phyloP scores from a whole-genome alignment of 768 basidiomycete genomes.

The Strobilomyces echinocephalus region DNA sequence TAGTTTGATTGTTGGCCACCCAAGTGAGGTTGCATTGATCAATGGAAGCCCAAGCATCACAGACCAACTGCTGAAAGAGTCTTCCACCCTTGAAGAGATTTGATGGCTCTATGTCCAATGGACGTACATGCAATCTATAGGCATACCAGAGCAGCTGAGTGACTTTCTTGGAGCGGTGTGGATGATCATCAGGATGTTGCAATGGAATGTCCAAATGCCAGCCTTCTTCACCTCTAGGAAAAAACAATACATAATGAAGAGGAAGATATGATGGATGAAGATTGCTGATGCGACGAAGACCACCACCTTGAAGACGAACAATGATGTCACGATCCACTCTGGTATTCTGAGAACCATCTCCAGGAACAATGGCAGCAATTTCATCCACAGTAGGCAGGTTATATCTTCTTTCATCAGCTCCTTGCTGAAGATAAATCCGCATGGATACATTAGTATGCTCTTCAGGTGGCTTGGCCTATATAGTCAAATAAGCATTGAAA shows the following conservation, averaged over 20 bases:
- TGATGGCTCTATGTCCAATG: slow-evolving; percentile 4
- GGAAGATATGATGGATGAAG: slow-evolving; percentile 33
- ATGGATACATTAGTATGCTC: slow-evolving; percentile 12
- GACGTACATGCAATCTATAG: slow-evolving; percentile 29
- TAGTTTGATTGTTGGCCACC: slow-evolving; percentile 31
- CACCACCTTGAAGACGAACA: slow-evolving; percentile 20
- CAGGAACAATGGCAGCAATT: slow-evolving; percentile 40
- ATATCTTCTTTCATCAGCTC: slow-evolving; percentile 33
- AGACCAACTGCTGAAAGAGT: slow-evolving; percentile 43
- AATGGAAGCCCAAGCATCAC: slow-evolving; percentile 42
- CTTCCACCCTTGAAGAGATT: slow-evolving; percentile 33
- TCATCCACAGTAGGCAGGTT: slow-evolving; percentile 42
- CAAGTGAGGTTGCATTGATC: slow-evolving; percentile 39
- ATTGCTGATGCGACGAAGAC: slow-evolving; percentile 32
- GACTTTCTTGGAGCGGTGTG: slow-evolving; percentile 17
- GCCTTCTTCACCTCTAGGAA: slow-evolving; percentile 36
- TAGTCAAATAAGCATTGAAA: no score
- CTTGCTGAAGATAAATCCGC: slow-evolving; percentile 3
- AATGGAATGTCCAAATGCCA: slow-evolving; percentile 31
- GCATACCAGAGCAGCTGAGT: slow-evolving; percentile 29
- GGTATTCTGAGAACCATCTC: slow-evolving; percentile 16
- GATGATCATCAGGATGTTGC: background rate
- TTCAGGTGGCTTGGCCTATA: slow-evolving; percentile 10
- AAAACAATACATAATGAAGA: slow-evolving; percentile 43
- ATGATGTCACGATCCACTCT: slow-evolving; percentile 33